phyloP scores from a whole-genome alignment of 2,329 filamentous ascomycete genomes.

The Diaporthe sp. region DNA sequence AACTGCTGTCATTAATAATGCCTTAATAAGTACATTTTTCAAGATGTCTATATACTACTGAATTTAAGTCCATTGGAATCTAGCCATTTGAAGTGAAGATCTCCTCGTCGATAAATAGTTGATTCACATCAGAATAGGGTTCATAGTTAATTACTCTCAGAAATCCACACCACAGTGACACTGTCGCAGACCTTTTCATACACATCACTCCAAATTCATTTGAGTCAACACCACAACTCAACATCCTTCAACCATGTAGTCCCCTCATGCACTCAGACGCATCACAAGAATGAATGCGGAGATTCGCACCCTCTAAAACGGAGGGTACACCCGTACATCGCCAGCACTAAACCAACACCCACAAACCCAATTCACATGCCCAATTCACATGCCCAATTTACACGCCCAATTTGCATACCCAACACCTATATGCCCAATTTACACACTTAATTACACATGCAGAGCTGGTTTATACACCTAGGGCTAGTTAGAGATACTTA shows the following conservation, averaged over 20 bases:
- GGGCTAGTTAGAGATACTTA: no score
- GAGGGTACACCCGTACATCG: no score
- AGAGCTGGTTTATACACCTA: no score
- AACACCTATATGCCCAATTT: no score
- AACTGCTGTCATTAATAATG: not conserved
- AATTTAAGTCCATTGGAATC: not conserved
- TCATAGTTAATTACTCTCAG: not conserved
- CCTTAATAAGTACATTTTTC: not conserved
- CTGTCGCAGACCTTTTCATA: not conserved
- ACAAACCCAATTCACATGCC: no score
- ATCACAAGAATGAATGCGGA: not conserved
- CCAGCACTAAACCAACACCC: no score
- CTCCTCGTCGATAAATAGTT: not conserved
- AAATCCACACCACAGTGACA: not conserved
- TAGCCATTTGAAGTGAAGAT: not conserved
- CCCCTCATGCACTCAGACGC: not conserved
- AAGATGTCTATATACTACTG: not conserved
- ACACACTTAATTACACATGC: no score
- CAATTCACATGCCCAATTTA: no score
- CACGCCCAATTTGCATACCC: no score
- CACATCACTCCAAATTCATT: not conserved
- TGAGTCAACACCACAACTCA: not conserved
- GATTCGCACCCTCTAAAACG: no score
- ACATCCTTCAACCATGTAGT: no score
- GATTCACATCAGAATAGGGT: no score